phyloP scores from a whole-genome alignment of 208 protist genomes.

The Acanthamoeba sp. region DNA sequence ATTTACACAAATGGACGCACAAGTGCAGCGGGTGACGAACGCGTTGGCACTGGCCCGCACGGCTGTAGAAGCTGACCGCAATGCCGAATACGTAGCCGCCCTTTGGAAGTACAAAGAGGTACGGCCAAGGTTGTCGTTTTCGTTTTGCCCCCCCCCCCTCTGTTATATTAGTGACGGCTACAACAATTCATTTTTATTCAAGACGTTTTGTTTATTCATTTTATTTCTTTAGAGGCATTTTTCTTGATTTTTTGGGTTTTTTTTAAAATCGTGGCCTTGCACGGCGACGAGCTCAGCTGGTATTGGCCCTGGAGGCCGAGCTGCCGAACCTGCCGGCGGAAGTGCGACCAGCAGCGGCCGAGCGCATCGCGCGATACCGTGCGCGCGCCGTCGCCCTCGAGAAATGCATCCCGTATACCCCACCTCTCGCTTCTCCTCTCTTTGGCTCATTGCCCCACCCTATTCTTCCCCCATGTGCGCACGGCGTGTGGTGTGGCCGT shows the following conservation, averaged over 20 bases:
- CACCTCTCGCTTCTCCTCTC: not conserved
- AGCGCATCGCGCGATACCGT: slow-evolving; percentile 47
- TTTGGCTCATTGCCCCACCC: too few relatives aligned
- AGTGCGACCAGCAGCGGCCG: slow-evolving; percentile 11
- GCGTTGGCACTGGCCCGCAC: not conserved
- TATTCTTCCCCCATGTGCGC: too few relatives aligned
- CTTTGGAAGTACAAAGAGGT: slow-evolving; percentile 60
- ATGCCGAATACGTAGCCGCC: slow-evolving; percentile 23
- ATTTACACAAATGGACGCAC: not conserved
- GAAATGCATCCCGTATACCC: not conserved
- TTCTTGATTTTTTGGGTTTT: not conserved
- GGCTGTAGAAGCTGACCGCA: slow-evolving; percentile 26
- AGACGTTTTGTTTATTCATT: too few relatives aligned
- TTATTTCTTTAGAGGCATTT: too few relatives aligned
- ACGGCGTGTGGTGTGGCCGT: too few relatives aligned
- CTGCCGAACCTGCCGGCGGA: not conserved
- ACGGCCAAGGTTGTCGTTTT: not conserved
- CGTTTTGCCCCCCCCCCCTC: not conserved
- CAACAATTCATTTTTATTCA: too few relatives aligned
- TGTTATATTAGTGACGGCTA: too few relatives aligned
- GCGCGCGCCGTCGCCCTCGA: slow-evolving; percentile 37
- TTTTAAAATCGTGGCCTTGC: too few relatives aligned
- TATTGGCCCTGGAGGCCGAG: not conserved
- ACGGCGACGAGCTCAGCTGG: too few relatives aligned
- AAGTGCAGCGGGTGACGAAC: slow-evolving; percentile 26